Evolutionary conservation across 2,329 filamentous ascomycete genomes (phyloP), one percentile per base, ranked within the genome.

Genomic region (Aspergillus sergii): DNA sequence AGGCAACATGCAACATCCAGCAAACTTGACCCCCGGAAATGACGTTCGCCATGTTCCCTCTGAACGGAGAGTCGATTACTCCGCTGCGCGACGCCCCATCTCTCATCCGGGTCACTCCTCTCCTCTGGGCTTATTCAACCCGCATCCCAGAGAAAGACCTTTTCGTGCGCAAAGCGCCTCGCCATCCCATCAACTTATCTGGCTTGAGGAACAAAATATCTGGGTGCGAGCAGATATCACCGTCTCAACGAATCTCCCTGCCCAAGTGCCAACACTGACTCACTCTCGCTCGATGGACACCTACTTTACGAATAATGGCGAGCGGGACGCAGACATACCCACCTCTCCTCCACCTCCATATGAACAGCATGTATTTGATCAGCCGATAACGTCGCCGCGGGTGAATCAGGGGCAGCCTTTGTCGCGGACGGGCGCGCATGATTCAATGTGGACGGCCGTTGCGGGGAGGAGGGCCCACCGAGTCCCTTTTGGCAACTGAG

Each of bases 131-230:
- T 12, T 36, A 23, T 39, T 39, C 32, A 39, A 39, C 34, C 12
- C 51, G n/a, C 34, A 41, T 39, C n/a, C n/a, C 4, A 28, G 16
- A 55, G 32, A 39, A 39, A 21, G 51, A 14, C 63, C 48, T 21
- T 23, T 36, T 16, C 60, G 64, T 28, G 46, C 62, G 2, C 41
- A 41, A 45, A 61, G 59, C 50, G 55, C 36, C 54, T 59, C 63
- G 41, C 58, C 61, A 30, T 57, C 65, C 28, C 45, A 70, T 9
- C 66, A 66, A 3, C 69, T 77, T 14, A 63, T 73, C 21, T 78
- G 75, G 75, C 56, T 72, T 1, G 75, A 77, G 14, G 64, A 69
- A 8, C 69, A 73, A 58, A 67, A 69, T 45, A 64, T 71, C 39
- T 77, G 75, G 76, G 63, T 72, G 32, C 51, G 32, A 39, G 51